Conservation (phyloP, 2,329 filamentous ascomycete species). For the Endoconidiophora polonica region DNA sequence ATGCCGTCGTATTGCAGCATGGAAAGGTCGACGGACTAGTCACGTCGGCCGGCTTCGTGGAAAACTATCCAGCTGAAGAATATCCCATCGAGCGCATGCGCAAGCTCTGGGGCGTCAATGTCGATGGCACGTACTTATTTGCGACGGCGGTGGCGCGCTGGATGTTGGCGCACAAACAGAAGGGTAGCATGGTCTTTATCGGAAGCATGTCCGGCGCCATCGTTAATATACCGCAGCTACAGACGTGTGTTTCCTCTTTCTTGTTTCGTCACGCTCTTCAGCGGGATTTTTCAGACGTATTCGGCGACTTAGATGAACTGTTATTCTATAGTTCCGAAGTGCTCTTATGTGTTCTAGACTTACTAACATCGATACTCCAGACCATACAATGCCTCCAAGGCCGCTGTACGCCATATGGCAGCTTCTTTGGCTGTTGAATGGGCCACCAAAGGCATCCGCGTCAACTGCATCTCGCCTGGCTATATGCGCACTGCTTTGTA, state of each 20-base stretch:
- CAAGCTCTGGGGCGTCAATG: conserved; percentile 89
- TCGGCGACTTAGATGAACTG: no score
- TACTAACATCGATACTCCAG: conserved; percentile 18
- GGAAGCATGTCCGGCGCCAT: conserved; percentile 89
- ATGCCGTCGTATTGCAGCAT: conserved; percentile 37
- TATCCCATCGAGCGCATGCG: conserved; percentile 85
- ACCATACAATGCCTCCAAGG: conserved; percentile 87
- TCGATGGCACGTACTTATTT: conserved; percentile 82
- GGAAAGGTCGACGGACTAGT: conserved; percentile 81
- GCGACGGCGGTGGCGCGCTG: conserved; percentile 73
- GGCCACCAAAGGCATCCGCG: conserved; percentile 72
- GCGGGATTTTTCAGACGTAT: not conserved
- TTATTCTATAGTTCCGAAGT: no score
- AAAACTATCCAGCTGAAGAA: conserved; percentile 82
- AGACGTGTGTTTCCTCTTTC: conserved; percentile 37
- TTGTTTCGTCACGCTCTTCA: not conserved
- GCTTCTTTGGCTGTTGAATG: conserved; percentile 85
- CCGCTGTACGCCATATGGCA: conserved; percentile 76
- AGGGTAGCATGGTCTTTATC: conserved; percentile 83
- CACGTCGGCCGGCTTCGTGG: conserved; percentile 90
- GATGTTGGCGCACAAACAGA: conserved; percentile 62
- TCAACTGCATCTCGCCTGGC: conserved; percentile 88
- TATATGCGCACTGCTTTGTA: conserved; percentile 93
- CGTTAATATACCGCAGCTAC: conserved; percentile 89
- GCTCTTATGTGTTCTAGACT: no score